phyloP scores from a whole-genome alignment of 2,329 filamentous ascomycete genomes.

The Parastagonospora nodorum region DNA sequence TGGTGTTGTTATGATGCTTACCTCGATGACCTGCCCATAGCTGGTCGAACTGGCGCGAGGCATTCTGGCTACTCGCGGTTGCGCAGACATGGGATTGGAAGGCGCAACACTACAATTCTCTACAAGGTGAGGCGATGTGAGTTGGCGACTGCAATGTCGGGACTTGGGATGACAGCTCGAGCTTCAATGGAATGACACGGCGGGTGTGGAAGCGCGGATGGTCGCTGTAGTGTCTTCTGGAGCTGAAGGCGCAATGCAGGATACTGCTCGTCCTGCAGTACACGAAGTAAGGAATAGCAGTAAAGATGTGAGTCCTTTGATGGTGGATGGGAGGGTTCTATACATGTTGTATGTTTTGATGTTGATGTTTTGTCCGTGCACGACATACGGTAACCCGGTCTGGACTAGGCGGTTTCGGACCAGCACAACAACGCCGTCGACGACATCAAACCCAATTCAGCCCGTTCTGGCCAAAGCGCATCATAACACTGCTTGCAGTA shows the following conservation, averaged over 20 bases:
- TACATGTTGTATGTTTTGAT: constrained; percentile 36
- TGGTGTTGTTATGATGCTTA: constrained; percentile 63
- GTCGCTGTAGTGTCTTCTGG: constrained; percentile 13
- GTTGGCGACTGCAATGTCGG: constrained; percentile 1
- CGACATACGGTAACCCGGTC: constrained; percentile 17
- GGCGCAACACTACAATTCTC: constrained; percentile 11
- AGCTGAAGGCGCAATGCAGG: constrained; percentile 27
- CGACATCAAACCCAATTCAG: constrained; percentile 21
- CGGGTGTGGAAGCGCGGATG: constrained; percentile 17
- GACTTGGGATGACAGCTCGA: constrained; percentile 9
- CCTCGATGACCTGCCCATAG: constrained; percentile 91
- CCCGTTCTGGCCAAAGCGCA: constrained; percentile 23
- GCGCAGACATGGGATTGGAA: constrained; percentile 33
- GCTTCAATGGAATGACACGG: constrained; percentile 24
- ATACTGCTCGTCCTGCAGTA: constrained; percentile 20
- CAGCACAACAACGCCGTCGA: constrained; percentile 22
- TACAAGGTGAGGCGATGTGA: background rate
- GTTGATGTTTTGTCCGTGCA: constrained; percentile 17
- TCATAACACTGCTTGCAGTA: constrained; percentile 17
- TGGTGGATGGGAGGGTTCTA: constrained; percentile 30
- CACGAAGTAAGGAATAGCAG: constrained; percentile 39
- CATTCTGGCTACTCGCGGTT: constrained; percentile 32
- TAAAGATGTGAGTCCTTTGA: constrained; percentile 43
- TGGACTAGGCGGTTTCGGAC: constrained; percentile 28
- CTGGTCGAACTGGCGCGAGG: constrained; percentile 52